Evolutionary conservation across 345 rosid genomes (phyloP).

Genomic region (Sonneratia alba): DNA sequence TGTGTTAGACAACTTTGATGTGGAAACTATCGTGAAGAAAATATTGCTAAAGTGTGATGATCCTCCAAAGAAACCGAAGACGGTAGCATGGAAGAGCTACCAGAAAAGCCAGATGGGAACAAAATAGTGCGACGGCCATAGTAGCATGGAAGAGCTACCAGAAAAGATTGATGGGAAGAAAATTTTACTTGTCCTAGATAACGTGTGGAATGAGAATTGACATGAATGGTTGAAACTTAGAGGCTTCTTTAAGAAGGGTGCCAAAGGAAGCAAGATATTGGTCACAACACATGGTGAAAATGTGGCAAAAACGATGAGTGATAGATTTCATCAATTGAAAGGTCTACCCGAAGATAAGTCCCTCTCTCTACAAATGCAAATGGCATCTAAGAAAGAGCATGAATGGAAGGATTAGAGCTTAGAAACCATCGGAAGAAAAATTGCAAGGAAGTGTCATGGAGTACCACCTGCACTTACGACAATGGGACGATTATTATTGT

Average conservation of each 20-base stretch:
- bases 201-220: background rate
- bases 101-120: too few relatives aligned
- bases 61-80: background rate
- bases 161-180: background rate
- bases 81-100: too few relatives aligned
- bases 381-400: background rate
- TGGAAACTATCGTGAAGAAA: background rate
- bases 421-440: background rate
- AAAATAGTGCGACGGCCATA: too few relatives aligned
- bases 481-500: background rate
- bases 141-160: too few relatives aligned
- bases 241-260: background rate
- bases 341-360: background rate
- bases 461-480: background rate
- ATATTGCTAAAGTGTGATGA: background rate
- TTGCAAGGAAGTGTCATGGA: background rate
- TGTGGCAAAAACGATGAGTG: accelerated
- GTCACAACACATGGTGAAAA: background rate
- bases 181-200: background rate
- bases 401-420: background rate
- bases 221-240: background rate
- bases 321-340: accelerated
- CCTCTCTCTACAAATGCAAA: background rate
- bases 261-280: slow-evolving; percentile 8
- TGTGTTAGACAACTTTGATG: background rate